A percentile compares a stretch with the other conserved stretches of the same genome.
Evolutionary conservation across 2,329 filamentous ascomycete species (phyloP).

Genomic region (Calonectria honghensis): DNA sequence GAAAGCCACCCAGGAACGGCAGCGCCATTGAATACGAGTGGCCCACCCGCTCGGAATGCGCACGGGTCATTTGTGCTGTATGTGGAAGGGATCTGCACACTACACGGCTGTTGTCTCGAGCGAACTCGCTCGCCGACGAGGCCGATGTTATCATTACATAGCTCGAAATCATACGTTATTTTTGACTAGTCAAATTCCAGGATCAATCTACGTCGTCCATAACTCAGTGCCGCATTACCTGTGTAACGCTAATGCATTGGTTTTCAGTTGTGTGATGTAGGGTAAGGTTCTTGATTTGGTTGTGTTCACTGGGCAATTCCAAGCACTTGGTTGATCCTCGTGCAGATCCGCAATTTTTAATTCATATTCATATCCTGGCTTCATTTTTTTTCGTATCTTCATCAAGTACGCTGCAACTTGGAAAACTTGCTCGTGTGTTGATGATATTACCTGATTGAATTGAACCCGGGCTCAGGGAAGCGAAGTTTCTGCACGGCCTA

Average conservation of each 20-base stretch:
- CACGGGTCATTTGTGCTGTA: neutral
- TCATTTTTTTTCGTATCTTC: neutral
- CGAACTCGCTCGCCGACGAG: neutral
- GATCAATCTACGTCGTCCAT: neutral
- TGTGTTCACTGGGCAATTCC: neutral
- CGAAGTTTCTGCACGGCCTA: too few species aligned
- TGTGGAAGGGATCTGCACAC: neutral
- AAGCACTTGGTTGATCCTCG: neutral
- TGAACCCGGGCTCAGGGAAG: too few species aligned
- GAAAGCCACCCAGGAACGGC: slow-evolving; percentile 1
- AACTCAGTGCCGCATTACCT: neutral
- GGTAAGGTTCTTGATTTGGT: neutral
- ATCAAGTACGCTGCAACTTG: too few species aligned
- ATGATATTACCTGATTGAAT: neutral
- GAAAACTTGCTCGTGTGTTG: too few species aligned
- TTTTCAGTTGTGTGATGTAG: neutral
- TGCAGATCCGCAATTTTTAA: neutral
- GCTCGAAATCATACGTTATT: neutral
- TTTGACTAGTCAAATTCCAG: neutral
- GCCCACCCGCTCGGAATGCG: neutral
- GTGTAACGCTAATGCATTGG: neutral
- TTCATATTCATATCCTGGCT: neutral
- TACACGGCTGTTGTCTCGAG: neutral
- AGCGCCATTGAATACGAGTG: neutral
- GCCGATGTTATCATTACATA: neutral